phyloP scores from a whole-genome alignment of 2,329 filamentous ascomycete species.

The Aureobasidium sp. region DNA sequence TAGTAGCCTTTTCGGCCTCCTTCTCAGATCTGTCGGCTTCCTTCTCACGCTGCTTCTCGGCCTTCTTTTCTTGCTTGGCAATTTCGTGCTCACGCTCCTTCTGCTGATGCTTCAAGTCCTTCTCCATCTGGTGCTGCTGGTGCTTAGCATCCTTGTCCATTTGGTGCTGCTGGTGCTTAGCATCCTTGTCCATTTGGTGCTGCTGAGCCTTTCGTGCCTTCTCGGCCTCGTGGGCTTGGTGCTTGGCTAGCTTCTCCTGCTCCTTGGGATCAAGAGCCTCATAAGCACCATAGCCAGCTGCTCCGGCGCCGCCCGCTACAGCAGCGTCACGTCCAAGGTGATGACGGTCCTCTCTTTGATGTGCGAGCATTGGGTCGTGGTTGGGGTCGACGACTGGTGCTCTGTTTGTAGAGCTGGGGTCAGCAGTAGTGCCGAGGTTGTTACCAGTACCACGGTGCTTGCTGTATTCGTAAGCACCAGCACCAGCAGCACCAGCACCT shows the following conservation, averaged over 20 bases:
- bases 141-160: conserved; percentile 22
- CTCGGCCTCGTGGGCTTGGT: conserved; percentile 19
- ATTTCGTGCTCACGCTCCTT: conserved; percentile 25
- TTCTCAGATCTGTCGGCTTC: conserved; percentile 27
- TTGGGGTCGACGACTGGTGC: conserved; percentile 22
- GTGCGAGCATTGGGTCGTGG: conserved; percentile 8
- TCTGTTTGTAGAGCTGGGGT: conserved; percentile 24
- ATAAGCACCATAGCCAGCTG: conserved; percentile 23
- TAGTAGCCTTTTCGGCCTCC: conserved; percentile 13
- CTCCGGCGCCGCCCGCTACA: conserved; percentile 22
- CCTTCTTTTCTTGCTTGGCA: conserved; percentile 18
- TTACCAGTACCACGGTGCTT: conserved; percentile 16
- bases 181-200: background rate
- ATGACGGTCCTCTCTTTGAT: conserved; percentile 15
- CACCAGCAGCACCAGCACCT: conserved; percentile 27
- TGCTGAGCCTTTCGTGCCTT: conserved; percentile 25
- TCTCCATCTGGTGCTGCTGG: conserved; percentile 17
- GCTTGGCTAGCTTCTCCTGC: conserved; percentile 24
- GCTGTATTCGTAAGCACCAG: conserved; percentile 21
- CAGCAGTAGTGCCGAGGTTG: conserved; percentile 21
- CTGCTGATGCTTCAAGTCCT: conserved; percentile 24
- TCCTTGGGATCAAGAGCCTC: conserved; percentile 24
- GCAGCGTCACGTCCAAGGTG: conserved; percentile 26
- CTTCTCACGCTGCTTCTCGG: conserved; percentile 25
- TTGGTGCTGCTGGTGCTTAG: conserved; percentile 1